Evolutionary conservation across 805 yeast genomes (phyloP).

Genomic region (Saccharomycopsis lassenensis): DNA sequence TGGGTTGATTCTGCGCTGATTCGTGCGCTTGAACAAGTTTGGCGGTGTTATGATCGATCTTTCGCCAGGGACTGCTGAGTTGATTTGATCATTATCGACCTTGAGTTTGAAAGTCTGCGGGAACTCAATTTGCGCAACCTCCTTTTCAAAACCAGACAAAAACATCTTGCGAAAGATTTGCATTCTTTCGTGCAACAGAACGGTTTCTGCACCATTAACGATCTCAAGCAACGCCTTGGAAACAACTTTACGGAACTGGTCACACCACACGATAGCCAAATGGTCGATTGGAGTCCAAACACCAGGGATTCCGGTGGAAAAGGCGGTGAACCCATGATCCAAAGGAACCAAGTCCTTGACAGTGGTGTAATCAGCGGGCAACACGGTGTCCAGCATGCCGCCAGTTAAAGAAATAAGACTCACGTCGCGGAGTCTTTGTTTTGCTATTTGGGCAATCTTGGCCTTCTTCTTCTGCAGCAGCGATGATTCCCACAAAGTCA

Average conservation of each 20-base stretch:
- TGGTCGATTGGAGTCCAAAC: constrained; percentile 96
- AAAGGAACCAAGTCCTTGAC: constrained; percentile 62
- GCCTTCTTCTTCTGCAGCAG: too few species aligned
- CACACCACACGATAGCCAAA: constrained; percentile 94
- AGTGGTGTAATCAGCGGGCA: constrained; percentile 87
- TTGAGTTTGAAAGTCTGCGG: constrained; percentile 18
- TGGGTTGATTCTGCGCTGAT: constrained; percentile 14
- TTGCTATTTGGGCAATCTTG: constrained; percentile 28
- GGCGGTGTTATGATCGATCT: constrained; percentile 13
- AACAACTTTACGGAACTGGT: constrained; percentile 60
- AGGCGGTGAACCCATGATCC: constrained; percentile 70
- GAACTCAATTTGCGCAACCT: constrained; percentile 19
- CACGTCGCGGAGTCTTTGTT: constrained; percentile 40
- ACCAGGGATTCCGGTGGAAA: constrained; percentile 74
- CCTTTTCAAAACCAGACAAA: constrained; percentile 47
- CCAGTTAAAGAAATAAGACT: constrained; percentile 83
- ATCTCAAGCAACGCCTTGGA: constrained; percentile 50
- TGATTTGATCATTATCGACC: constrained; percentile 20
- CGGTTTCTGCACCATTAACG: constrained; percentile 45
- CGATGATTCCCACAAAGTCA: too few species aligned
- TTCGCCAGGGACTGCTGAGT: constrained; percentile 17
- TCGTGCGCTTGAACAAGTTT: too few species aligned
- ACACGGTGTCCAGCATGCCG: constrained; percentile 62
- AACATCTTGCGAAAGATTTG: constrained; percentile 33
- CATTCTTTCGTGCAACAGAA: constrained; percentile 48